Evolutionary conservation across 1,284 basidiomycete genomes (phyloP).

Genomic region (Ceratorhiza oryzae-sativae): DNA sequence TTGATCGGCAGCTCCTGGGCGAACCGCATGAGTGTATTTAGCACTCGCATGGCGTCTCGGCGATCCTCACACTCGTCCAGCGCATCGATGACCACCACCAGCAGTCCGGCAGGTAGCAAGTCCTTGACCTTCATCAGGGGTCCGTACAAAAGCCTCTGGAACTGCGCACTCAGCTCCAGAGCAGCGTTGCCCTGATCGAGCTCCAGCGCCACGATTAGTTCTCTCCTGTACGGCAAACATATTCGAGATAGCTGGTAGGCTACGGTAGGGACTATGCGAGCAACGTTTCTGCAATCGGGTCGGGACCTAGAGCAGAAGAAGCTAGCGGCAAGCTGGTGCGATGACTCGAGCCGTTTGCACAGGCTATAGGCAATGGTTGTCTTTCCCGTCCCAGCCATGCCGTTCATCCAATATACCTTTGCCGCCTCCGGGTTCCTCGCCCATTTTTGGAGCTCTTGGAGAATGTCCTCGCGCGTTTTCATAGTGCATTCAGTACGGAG

Average conservation of each 20-base stretch:
- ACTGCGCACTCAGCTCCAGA: neutral
- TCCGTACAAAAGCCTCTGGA: neutral
- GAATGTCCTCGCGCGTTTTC: neutral
- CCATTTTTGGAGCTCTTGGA: neutral
- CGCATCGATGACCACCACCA: conserved; percentile 31
- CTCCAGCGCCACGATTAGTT: neutral
- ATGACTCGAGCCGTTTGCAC: neutral
- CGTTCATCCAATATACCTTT: neutral
- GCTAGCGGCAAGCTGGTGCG: neutral
- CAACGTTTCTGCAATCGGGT: neutral
- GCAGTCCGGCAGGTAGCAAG: neutral
- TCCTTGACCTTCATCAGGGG: neutral
- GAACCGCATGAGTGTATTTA: neutral
- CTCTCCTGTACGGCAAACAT: neutral
- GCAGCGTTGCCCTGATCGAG: neutral
- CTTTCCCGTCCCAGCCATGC: neutral
- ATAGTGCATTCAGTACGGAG: neutral
- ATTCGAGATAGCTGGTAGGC: neutral
- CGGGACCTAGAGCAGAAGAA: neutral
- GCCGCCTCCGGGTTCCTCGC: neutral
- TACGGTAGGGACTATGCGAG: neutral
- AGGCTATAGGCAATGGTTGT: neutral
- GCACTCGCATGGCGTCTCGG: neutral
- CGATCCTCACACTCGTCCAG: conserved; percentile 30
- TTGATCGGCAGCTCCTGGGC: neutral